Evolutionary conservation across 2,329 filamentous ascomycete species (phyloP).

Genomic region (Aspergillus ochraceoroseus): DNA sequence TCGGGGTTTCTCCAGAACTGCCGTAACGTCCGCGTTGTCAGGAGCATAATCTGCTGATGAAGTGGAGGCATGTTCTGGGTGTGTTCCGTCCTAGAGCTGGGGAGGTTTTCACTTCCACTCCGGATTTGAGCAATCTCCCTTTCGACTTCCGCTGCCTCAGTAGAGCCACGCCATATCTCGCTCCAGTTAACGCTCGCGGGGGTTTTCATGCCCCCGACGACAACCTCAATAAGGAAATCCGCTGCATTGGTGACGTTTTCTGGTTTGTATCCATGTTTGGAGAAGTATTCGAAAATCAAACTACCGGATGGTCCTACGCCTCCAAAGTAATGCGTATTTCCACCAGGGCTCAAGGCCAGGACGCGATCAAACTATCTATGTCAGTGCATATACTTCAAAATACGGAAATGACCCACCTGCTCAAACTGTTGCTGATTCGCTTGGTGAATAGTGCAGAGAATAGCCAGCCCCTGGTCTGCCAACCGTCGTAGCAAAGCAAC

Average conservation of each 20-base stretch:
- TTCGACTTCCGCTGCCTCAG: conserved; percentile 53
- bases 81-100: not conserved
- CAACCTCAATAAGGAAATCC: conserved; percentile 58
- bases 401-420: conserved; percentile 17
- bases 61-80: conserved; percentile 42
- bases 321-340: conserved; percentile 65
- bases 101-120: conserved; percentile 42
- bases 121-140: conserved; percentile 59
- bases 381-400: conserved; percentile 14
- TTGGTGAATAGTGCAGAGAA: conserved; percentile 66
- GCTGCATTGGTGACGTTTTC: conserved; percentile 58
- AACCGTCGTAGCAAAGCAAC: conserved; percentile 60
- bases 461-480: conserved; percentile 57
- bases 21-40: conserved; percentile 63
- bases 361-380: conserved; percentile 61
- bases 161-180: conserved; percentile 60
- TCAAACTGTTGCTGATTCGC: conserved; percentile 59
- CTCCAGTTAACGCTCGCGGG: conserved; percentile 60
- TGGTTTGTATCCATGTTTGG: conserved; percentile 55
- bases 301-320: conserved; percentile 59
- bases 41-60: conserved; percentile 55
- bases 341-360: conserved; percentile 60
- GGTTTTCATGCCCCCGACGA: conserved; percentile 49
- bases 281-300: conserved; percentile 61
- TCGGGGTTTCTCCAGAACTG: conserved; percentile 69